Evolutionary conservation across 2,329 filamentous ascomycete species (phyloP), one percentile per base, ranked within the genome.

Genomic region (Cladosporium colombiae): DNA sequence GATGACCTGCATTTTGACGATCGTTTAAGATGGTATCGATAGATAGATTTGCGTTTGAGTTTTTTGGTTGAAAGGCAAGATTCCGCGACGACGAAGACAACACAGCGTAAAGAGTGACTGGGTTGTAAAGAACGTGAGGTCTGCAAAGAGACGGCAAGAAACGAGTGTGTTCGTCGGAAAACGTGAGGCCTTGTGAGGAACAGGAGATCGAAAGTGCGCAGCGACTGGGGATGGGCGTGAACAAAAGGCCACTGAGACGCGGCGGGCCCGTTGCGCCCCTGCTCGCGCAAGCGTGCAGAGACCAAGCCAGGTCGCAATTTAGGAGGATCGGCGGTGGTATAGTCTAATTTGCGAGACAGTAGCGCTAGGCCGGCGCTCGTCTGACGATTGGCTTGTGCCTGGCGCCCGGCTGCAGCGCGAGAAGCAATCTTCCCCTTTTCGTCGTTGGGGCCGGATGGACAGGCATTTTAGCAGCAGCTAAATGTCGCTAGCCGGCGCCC

Each of bases 71-170:
- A 40, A 67, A 50, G 56, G 56, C 44, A 61, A 60, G 66, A 70
- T 72, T 67, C 70, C 66, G 69, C 69, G 69, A 66, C 53, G 65
- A 53, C 53, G 65, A 53, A 44, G 65, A 67, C 67, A 68, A 70
- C 68, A 69, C 68, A 66, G 59, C 65, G 68, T 70, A 75, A 74
- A 65, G 73, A 75, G 72, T 73, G 73, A 74, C 68, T 70, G 68
- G 67, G 64, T 67, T 70, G 69, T 68, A 76, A 76, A 69, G 74
- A 76, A 69, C 72, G 74, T 66, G 67, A 68, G 67, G 74, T 71
- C 74, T 73, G 53, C 70, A 59, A 57, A 73, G 71, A 75, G 71
- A 74, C 69, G 40, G 46, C 50, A 55, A 68, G 67, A 65, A 68
- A 65, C 65, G 70, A 69, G 67, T 64, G 68, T 68, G 66, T 50